Percentiles rank a stretch among this genome's conserved stretches.
phyloP scores from a whole-genome alignment of 2,329 filamentous ascomycete genomes.

The Alternaria alternata region DNA sequence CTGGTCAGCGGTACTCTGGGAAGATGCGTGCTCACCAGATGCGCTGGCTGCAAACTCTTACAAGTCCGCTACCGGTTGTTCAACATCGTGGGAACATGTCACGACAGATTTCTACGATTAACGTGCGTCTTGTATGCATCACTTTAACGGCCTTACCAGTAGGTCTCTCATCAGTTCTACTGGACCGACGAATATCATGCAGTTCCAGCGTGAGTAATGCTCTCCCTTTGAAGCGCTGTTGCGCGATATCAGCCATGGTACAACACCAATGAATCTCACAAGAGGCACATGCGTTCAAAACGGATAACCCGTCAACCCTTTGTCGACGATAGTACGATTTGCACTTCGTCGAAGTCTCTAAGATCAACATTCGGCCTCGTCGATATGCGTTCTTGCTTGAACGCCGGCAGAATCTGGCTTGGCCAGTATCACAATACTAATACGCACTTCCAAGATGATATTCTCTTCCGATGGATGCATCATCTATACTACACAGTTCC shows the following conservation, averaged over 20 bases:
- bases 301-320: too few species aligned
- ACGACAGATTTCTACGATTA: background rate
- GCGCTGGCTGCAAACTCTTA: background rate
- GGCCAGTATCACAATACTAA: background rate
- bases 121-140: background rate
- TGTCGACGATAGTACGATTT: too few species aligned
- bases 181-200: background rate
- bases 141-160: background rate
- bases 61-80: background rate
- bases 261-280: background rate
- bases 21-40: background rate
- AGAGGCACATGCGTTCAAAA: background rate
- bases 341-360: background rate
- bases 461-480: too few species aligned
- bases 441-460: too few species aligned
- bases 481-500: background rate
- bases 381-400: background rate
- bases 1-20: background rate
- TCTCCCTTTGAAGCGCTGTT: background rate
- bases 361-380: background rate
- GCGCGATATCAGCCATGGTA: background rate
- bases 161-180: fast-evolving
- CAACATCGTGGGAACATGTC: background rate
- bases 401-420: background rate
- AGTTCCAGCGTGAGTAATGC: background rate